Evolutionary conservation across 2,329 filamentous ascomycete genomes (phyloP), one percentile per base, ranked within the genome.

Genomic region (Trichoderma sp.): DNA sequence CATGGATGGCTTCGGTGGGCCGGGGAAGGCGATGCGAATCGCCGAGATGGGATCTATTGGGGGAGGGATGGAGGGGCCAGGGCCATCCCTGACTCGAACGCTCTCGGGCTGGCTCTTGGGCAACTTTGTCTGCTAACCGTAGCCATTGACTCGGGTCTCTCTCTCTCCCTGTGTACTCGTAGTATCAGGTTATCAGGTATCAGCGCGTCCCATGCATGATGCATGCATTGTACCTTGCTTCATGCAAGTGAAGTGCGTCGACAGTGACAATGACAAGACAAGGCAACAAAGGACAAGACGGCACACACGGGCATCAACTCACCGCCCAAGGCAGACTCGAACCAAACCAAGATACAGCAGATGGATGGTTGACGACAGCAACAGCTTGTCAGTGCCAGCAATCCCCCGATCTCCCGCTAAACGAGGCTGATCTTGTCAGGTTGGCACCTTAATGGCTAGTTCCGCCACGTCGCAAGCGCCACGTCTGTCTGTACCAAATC

Each of bases 401-500:
- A 72, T 24, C 21, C n/a, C 21, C 65, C 18, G n/a, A 62, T 63
- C 38, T 72, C 27, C 68, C 68, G 60, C 69, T 27, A 64, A 29
- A 29, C 16, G 62, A 66, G 71, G 71, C 63, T 74, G 71, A 59
- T 65, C 31, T 31, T 35, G 31, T 31, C 63, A 33, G 18, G 50
- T 21, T 56, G 50, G 50, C 50, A 56, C 50, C 21, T 56, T 56
- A 21, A 24, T 24, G 50, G 50, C 21, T 56, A 56, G 27, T 60
- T 60, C 18, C 41, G 71, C 71, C 71, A 74, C 71, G 71, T 74
- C 71, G 71, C 71, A 33, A 67, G 63, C 62, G 62, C 71, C 71
- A 74, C 71, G 63, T 74, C 63, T 59, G 33, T 27, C 18, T 21
- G 62, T 41, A 69, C 66, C 29, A 0, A 27, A 24, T 6, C 31